Base-by-base conservation (phyloP, 768 basidiomycete genomes). In the Leucogyrophana mollusca region DNA sequence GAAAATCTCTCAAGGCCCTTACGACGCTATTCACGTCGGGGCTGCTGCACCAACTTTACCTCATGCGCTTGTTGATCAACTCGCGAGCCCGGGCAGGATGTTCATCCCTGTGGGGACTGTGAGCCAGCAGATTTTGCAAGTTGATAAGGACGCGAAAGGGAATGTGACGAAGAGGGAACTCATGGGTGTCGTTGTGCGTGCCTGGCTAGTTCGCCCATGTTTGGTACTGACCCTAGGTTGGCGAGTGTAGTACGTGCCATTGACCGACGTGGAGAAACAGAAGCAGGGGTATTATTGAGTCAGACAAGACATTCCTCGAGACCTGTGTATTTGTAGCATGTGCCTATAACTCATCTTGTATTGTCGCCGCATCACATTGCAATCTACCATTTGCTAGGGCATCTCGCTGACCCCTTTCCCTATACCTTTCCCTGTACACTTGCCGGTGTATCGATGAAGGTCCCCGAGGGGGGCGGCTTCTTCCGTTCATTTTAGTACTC, bases 1-100 rank as follows among this genome's bases (percentile, higher is more conserved):
- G 35, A 23, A 14, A 17, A n/a, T 45, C 22, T 14, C 18, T 14
- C 10, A 37, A 80, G 84, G 74, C 3, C 87, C 87, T 0, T 92
- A 83, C 59, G 79, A 91, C 50, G 85, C 82, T 0, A 96, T 97
- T 40, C 94, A 98, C 55, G 94, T 97, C 30, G 95, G 95, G 3
- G 95, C 95, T 0, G 94, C 95, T 0, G 84, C 94, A 0, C 86
- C 90, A 0, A 73, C 58, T 0, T 66, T 93, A 11, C 94, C 94
- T 0, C 63, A 77, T 17, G 64, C 74, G 0, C 77, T 98, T 1
- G 64, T 97, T 22, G 80, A 87, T 11, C 94, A 95, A 57, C 80
- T 93, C 3, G 83, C 83, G 21, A 61, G 64, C 2, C 86, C 87
- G 0, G 89, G 89, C 13, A 71, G 83, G 43, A 92, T 97, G 87